Evolutionary conservation across 495 filamentous ascomycete genomes (phyloP).

Genomic region (Neurospora sp.): DNA sequence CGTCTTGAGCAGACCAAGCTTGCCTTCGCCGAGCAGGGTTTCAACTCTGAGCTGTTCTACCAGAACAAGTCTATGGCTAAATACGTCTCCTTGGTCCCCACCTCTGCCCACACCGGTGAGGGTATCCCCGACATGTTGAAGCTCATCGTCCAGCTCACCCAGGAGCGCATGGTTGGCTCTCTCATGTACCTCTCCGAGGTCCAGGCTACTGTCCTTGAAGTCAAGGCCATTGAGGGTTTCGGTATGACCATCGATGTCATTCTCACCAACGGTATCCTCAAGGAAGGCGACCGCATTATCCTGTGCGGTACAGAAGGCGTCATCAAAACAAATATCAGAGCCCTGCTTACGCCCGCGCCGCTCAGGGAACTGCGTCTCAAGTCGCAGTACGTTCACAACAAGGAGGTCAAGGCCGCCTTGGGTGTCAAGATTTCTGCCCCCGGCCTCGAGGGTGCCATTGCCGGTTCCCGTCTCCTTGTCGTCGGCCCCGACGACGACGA

Average conservation of each 20-base stretch:
- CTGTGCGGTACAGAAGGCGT: slow-evolving; percentile 91
- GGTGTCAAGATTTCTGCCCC: slow-evolving; percentile 99
- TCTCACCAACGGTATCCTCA: slow-evolving; percentile 87
- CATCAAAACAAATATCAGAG: slow-evolving; percentile 90
- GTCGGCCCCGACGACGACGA: slow-evolving; percentile 94
- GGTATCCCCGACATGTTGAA: slow-evolving; percentile 99
- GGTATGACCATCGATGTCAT: slow-evolving; percentile 99
- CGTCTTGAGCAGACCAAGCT: slow-evolving; percentile 86
- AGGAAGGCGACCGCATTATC: slow-evolving; percentile 90
- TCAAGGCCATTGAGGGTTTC: slow-evolving; percentile 97
- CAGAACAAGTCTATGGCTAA: slow-evolving; percentile 96
- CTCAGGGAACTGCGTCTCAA: slow-evolving; percentile 91
- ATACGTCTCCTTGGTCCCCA: slow-evolving; percentile 90
- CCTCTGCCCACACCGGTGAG: slow-evolving; percentile 94
- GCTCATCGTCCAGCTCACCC: slow-evolving; percentile 79
- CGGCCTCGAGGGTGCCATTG: slow-evolving; percentile 91
- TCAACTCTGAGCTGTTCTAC: slow-evolving; percentile 94
- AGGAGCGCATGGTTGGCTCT: slow-evolving; percentile 95
- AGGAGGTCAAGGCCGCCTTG: slow-evolving; percentile 95
- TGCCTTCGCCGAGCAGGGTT: slow-evolving; percentile 89
- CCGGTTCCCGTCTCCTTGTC: slow-evolving; percentile 87
- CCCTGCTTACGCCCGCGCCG: slow-evolving; percentile 88
- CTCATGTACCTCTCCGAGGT: slow-evolving; percentile 98
- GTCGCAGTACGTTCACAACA: slow-evolving; percentile 94
- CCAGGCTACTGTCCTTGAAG: slow-evolving; percentile 94